Conservation (phyloP, 805 yeast genomes). For the Starmera amethionina region DNA sequence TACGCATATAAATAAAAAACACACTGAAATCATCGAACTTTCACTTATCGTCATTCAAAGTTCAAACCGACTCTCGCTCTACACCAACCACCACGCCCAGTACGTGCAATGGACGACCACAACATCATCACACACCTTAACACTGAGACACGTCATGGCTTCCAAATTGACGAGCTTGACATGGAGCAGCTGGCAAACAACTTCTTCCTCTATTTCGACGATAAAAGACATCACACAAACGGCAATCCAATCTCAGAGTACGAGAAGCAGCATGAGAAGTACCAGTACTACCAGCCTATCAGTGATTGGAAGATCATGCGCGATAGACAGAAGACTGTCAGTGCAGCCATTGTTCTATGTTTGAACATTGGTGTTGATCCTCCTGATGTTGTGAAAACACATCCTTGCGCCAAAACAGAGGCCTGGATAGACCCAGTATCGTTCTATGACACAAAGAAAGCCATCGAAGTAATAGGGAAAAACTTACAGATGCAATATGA, state of each 20-base stretch:
- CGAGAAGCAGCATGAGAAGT: conserved; percentile 31
- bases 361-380: conserved; percentile 94
- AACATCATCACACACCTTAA: conserved; percentile 28
- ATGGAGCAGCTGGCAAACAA: conserved; percentile 48
- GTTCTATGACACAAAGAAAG: conserved; percentile 78
- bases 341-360: conserved; percentile 87
- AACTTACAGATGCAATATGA: conserved; percentile 83
- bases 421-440: conserved; percentile 89
- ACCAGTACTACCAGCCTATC: conserved; percentile 55
- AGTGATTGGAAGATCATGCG: conserved; percentile 87
- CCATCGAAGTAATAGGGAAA: conserved; percentile 85
- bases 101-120: neutral
- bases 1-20: no score
- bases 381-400: conserved; percentile 88
- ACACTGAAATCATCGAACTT: no score
- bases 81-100: neutral
- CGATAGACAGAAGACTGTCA: conserved; percentile 85
- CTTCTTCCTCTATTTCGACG: conserved; percentile 79
- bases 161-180: conserved; percentile 53
- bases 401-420: conserved; percentile 85
- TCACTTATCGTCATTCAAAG: no score
- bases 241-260: conserved; percentile 66
- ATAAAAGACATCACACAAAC: conserved; percentile 84
- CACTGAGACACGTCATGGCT: conserved; percentile 57
- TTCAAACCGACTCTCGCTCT: no score